Percentiles rank a stretch among this genome's conserved stretches.
Evolutionary conservation across 75 land plant species (phyloP).

Genomic region (Selaginella moellendorffii): DNA sequence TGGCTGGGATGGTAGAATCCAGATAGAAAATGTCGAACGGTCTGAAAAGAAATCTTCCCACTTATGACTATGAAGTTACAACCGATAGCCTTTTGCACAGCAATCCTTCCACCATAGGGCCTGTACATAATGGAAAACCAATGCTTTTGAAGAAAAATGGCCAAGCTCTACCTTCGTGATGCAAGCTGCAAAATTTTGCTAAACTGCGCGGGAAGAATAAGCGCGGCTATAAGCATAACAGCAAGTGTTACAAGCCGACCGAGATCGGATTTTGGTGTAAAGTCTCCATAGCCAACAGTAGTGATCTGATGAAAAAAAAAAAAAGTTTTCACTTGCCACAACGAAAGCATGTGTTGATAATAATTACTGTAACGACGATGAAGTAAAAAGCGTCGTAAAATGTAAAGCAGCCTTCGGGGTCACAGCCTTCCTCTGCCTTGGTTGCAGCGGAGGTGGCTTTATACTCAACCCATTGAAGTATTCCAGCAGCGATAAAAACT

Average conservation of each 20-base stretch:
- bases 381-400: conserved; percentile 36
- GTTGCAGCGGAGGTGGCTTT: conserved; percentile 24
- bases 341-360: not conserved
- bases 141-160: not conserved
- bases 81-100: conserved; percentile 22
- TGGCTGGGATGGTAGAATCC: conserved; percentile 39
- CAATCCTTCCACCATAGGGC: conserved; percentile 35
- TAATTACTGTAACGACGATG: conserved; percentile 30
- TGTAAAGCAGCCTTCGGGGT: conserved; percentile 24
- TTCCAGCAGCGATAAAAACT: conserved; percentile 34
- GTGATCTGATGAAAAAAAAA: conserved; percentile 21
- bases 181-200: conserved; percentile 33
- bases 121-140: conserved; percentile 11
- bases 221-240: conserved; percentile 22
- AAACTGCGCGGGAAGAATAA: conserved; percentile 28
- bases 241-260: conserved; percentile 24
- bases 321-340: not conserved
- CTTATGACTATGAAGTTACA: conserved; percentile 32
- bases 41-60: conserved; percentile 28
- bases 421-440: conserved; percentile 22
- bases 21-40: conserved; percentile 33
- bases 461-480: conserved; percentile 35
- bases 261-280: conserved; percentile 25
- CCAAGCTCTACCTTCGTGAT: conserved; percentile 26
- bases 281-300: conserved; percentile 36